A percentile compares a stretch with the other conserved stretches of the same genome.
phyloP scores from a whole-genome alignment of 1,139 yeast species.

The Pichiaceae sp. region DNA sequence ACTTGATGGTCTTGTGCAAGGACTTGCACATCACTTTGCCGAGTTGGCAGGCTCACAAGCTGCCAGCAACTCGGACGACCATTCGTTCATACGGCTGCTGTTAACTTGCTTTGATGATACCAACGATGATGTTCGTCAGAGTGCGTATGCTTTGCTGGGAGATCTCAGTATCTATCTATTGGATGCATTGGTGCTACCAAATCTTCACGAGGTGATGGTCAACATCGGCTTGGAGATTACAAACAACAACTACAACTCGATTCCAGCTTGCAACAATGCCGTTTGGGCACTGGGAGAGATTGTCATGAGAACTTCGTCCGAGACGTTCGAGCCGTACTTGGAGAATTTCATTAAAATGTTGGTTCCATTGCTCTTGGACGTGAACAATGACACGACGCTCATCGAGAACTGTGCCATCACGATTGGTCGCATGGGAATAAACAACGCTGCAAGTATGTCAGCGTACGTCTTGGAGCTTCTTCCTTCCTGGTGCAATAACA shows the following conservation, averaged over 20 bases:
- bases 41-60: slow-evolving; percentile 31
- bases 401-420: slow-evolving; percentile 90
- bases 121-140: slow-evolving; percentile 81
- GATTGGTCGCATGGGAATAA: slow-evolving; percentile 77
- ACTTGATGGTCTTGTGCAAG: slow-evolving; percentile 88
- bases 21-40: slow-evolving; percentile 58
- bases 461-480: slow-evolving; percentile 51
- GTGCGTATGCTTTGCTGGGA: slow-evolving; percentile 84
- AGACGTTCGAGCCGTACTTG: slow-evolving; percentile 51
- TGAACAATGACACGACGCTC: slow-evolving; percentile 55
- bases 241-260: slow-evolving; percentile 37
- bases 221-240: slow-evolving; percentile 63
- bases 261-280: slow-evolving; percentile 77
- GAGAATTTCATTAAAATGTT: slow-evolving; percentile 52
- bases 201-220: slow-evolving; percentile 49
- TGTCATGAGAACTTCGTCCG: slow-evolving; percentile 45
- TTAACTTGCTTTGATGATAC: slow-evolving; percentile 70
- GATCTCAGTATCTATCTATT: slow-evolving; percentile 68
- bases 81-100: slow-evolving; percentile 55
- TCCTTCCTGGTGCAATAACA: slow-evolving; percentile 57
- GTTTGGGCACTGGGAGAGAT: slow-evolving; percentile 93
- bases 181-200: slow-evolving; percentile 46
- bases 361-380: slow-evolving; percentile 53
- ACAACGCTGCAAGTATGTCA: slow-evolving; percentile 51
- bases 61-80: slow-evolving; percentile 9